Conservation (phyloP, 2,329 filamentous ascomycete genomes). For the Lecanicillium sp. region DNA sequence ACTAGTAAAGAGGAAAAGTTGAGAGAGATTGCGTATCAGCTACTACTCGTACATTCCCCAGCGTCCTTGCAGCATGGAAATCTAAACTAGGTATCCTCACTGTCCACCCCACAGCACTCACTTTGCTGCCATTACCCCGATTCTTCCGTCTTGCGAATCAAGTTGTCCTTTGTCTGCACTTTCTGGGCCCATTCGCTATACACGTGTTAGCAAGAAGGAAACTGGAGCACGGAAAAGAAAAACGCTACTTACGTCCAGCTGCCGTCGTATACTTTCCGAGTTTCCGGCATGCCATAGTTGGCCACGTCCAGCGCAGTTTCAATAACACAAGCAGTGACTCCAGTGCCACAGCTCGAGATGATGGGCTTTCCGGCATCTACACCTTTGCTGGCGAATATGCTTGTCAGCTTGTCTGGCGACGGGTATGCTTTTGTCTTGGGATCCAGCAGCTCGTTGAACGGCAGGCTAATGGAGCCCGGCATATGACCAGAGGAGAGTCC, state of each 20-base stretch:
- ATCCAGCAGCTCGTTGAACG: conserved; percentile 73
- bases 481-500: conserved; percentile 87
- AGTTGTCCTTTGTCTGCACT: conserved; percentile 50
- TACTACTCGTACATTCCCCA: too few relatives aligned
- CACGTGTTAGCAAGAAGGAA: conserved; percentile 17
- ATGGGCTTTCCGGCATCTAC: conserved; percentile 74
- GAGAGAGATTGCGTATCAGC: too few relatives aligned
- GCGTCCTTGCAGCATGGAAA: too few relatives aligned
- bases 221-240: conserved; percentile 1
- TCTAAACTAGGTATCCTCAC: conserved; percentile 22
- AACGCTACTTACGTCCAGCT: conserved; percentile 86
- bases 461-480: conserved; percentile 76
- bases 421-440: conserved; percentile 74
- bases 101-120: conserved; percentile 8
- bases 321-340: conserved; percentile 85
- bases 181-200: conserved; percentile 59
- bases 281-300: conserved; percentile 58
- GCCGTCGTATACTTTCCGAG: conserved; percentile 80
- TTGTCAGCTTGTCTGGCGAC: conserved; percentile 59
- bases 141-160: conserved; percentile 47
- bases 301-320: conserved; percentile 80
- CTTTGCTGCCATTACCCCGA: conserved; percentile 10
- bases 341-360: conserved; percentile 84
- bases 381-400: conserved; percentile 71
- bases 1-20: too few relatives aligned